phyloP scores from a whole-genome alignment of 306 rosid genomes.

The Vigna trinervia region DNA sequence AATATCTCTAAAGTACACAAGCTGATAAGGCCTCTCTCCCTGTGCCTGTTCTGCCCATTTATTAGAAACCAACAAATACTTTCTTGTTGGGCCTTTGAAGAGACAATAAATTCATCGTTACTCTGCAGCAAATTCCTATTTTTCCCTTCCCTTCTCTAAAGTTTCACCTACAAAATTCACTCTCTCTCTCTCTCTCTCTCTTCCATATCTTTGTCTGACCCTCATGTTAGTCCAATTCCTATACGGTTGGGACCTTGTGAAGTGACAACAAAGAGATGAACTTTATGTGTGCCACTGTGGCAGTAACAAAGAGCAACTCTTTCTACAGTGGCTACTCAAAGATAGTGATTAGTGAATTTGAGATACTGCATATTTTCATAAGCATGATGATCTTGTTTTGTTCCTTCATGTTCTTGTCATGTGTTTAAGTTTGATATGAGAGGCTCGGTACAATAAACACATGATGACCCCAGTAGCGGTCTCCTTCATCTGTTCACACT shows the following conservation, averaged over 20 bases:
- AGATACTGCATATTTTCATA: background rate
- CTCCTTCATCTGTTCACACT: conserved; percentile 50
- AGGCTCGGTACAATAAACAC: conserved; percentile 44
- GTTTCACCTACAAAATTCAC: conserved; percentile 32
- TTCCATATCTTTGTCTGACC: conserved; percentile 30
- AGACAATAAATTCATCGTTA: conserved; percentile 43
- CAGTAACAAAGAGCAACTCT: conserved; percentile 41
- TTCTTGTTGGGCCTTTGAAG: conserved; percentile 46
- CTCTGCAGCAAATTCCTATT: conserved; percentile 19
- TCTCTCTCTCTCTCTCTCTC: conserved; percentile 24
- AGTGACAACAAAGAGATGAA: conserved; percentile 45
- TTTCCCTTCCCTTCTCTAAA: conserved; percentile 11
- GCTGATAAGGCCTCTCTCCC: conserved; percentile 53
- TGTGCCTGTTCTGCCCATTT: conserved; percentile 67
- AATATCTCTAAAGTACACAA: conserved; percentile 60
- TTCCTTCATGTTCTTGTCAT: conserved; percentile 22
- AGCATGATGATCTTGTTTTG: conserved; percentile 33
- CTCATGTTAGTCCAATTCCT: conserved; percentile 36
- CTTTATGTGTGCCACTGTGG: conserved; percentile 35
- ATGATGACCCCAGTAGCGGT: conserved; percentile 50
- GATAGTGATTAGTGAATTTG: background rate
- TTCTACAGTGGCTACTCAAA: conserved; percentile 22
- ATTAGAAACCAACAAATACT: conserved; percentile 70
- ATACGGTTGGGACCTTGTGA: conserved; percentile 45
- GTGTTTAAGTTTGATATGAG: conserved; percentile 51